A percentile compares a stretch with the other conserved stretches of the same genome.
Evolutionary conservation across 2,329 filamentous ascomycete genomes (phyloP).

Genomic region (Trichoderma citrinoviride): DNA sequence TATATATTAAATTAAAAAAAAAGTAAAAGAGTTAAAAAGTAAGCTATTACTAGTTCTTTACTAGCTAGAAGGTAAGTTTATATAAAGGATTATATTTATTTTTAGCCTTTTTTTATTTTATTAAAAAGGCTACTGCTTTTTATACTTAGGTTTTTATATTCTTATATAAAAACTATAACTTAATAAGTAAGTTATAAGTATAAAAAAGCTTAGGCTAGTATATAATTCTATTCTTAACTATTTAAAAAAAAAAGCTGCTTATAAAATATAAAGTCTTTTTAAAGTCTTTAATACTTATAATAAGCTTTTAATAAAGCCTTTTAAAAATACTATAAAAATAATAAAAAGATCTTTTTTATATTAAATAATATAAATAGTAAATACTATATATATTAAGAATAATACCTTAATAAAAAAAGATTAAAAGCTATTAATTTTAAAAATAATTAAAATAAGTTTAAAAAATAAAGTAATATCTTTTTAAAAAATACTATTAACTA

Average conservation of each 20-base stretch:
- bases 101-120: not conserved
- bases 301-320: too few species aligned
- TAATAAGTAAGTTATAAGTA: too few species aligned
- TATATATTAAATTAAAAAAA: conserved; percentile 4
- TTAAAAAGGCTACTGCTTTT: not conserved
- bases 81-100: not conserved
- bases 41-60: not conserved
- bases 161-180: too few species aligned
- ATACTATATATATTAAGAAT: too few species aligned
- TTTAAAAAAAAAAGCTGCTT: too few species aligned
- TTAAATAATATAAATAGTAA: not conserved
- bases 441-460: not conserved
- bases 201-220: too few species aligned
- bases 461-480: not conserved
- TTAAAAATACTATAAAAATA: too few species aligned
- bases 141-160: too few species aligned
- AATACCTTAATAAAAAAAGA: not conserved
- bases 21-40: not conserved
- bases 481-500: not conserved
- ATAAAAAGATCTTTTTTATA: too few species aligned
- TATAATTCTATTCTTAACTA: too few species aligned
- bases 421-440: not conserved
- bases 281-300: too few species aligned
- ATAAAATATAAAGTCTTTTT: too few species aligned
- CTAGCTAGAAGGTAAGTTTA: not conserved